phyloP scores from a whole-genome alignment of 2,329 filamentous ascomycete species.

The Clarireedia monteithiana region DNA sequence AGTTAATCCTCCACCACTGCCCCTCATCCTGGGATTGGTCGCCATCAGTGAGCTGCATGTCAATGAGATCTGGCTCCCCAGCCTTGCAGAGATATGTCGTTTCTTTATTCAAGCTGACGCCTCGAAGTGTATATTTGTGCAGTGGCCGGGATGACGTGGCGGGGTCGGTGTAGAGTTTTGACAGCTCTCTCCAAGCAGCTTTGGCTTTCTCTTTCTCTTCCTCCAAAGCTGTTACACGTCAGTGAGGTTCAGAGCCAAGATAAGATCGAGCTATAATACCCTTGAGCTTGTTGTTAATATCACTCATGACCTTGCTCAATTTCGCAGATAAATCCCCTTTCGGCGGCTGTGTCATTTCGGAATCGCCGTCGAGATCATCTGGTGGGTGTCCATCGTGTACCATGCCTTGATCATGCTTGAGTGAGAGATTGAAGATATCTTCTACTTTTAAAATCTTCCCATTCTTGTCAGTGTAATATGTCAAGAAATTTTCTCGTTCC shows the following conservation, averaged over 20 bases:
- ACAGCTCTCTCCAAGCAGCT: constrained; percentile 30
- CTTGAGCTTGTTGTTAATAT: constrained; percentile 28
- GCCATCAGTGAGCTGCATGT: constrained; percentile 32
- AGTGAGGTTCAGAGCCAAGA: constrained; percentile 1
- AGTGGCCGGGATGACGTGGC: constrained; percentile 17
- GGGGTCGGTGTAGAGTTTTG: constrained; percentile 32
- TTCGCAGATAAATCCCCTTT: constrained; percentile 21
- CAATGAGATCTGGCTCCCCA: constrained; percentile 35
- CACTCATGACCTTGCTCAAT: constrained; percentile 23
- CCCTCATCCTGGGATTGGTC: constrained; percentile 29
- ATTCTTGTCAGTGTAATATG: constrained; percentile 14
- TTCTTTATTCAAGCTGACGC: constrained; percentile 40
- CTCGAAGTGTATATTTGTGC: constrained; percentile 41
- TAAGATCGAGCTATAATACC: constrained; percentile 14
- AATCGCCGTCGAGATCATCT: not conserved
- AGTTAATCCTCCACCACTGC: constrained; percentile 50
- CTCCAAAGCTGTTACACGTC: constrained; percentile 22
- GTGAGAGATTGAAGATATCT: constrained; percentile 24
- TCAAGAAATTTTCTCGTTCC: constrained; percentile 23
- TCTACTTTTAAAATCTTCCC: constrained; percentile 24
- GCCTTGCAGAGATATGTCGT: constrained; percentile 44
- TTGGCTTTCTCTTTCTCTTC: constrained; percentile 26
- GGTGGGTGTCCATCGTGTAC: not conserved
- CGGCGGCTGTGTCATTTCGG: constrained; percentile 4
- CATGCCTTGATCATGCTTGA: constrained; percentile 25